These are phyloP conservation scores for Podila minutissima DNA, from an alignment of 192 early-diverging fungal genomes.

Conservation along the genomic window DNA sequence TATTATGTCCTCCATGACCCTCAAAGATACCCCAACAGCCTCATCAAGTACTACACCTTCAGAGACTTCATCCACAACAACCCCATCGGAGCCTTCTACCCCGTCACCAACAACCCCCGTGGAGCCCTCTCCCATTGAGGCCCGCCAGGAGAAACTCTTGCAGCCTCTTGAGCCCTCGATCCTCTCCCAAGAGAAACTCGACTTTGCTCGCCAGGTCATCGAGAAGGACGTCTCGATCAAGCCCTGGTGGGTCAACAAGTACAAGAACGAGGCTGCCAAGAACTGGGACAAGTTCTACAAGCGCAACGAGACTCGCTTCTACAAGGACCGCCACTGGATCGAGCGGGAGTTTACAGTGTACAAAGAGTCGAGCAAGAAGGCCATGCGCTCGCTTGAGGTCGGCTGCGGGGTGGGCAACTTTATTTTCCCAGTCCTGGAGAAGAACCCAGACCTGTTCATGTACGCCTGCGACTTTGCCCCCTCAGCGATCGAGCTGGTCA, in stretches of 20 bases:
- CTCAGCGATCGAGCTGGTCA: slow-evolving; percentile 91
- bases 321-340: slow-evolving; percentile 98
- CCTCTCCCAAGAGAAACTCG: slow-evolving; percentile 54
- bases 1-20: neutral
- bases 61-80: neutral
- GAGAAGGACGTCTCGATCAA: slow-evolving; percentile 70
- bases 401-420: slow-evolving; percentile 99
- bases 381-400: slow-evolving; percentile 75
- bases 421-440: slow-evolving; percentile 91
- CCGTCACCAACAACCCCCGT: neutral
- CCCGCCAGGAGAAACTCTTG: slow-evolving; percentile 26
- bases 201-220: slow-evolving; percentile 65
- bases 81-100: slow-evolving; percentile 1
- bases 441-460: slow-evolving; percentile 81
- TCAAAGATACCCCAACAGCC: neutral
- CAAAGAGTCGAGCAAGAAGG: slow-evolving; percentile 10
- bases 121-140: slow-evolving; percentile 32
- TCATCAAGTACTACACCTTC: neutral
- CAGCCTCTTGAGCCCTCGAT: slow-evolving; percentile 28
- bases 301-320: slow-evolving; percentile 92
- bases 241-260: slow-evolving; percentile 84
- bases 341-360: slow-evolving; percentile 88
- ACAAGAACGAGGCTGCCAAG: slow-evolving; percentile 78
- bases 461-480: slow-evolving; percentile 96
- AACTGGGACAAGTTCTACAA: slow-evolving; percentile 91